Evolutionary conservation across 768 basidiomycete genomes (phyloP).

Genomic region (Gelatoporia subvermispora): DNA sequence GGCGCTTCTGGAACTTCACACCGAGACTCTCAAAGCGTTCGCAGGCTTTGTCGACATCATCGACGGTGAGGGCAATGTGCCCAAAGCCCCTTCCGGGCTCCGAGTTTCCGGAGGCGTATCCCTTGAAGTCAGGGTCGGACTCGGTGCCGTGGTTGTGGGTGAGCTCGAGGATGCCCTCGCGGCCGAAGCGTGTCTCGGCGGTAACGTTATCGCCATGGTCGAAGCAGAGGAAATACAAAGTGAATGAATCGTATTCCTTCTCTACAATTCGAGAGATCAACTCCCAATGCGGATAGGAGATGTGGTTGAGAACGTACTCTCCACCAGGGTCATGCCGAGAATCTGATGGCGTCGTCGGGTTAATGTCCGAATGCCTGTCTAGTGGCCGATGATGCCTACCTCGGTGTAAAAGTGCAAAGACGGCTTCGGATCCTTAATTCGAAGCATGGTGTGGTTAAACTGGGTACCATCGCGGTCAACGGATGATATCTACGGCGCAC

Average conservation of each 20-base stretch:
- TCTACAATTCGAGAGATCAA: constrained; percentile 33
- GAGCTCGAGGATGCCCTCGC: constrained; percentile 59
- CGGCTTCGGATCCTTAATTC: constrained; percentile 80
- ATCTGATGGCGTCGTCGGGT: constrained; percentile 10
- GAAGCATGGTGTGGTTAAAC: constrained; percentile 88
- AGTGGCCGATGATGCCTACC: constrained; percentile 25
- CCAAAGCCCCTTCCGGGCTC: constrained; percentile 82
- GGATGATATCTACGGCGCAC: neutral
- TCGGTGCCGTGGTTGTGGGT: constrained; percentile 93
- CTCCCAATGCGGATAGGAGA: neutral
- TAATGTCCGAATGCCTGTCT: neutral
- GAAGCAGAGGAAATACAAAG: constrained; percentile 84
- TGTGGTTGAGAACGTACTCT: constrained; percentile 13
- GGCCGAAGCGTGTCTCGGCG: constrained; percentile 13
- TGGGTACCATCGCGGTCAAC: constrained; percentile 18
- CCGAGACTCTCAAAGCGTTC: constrained; percentile 75
- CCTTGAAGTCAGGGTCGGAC: constrained; percentile 66
- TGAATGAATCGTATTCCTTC: constrained; percentile 54
- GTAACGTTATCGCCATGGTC: constrained; percentile 28
- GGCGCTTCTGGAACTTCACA: constrained; percentile 84
- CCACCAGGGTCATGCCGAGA: constrained; percentile 27
- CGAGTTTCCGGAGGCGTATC: constrained; percentile 82
- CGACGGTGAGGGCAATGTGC: constrained; percentile 84
- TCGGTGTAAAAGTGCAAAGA: constrained; percentile 81
- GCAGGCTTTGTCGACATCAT: constrained; percentile 79